Percentiles rank a stretch among this genome's conserved stretches.
Conservation (phyloP, 345 rosid genomes). For the Acer yangbiense region DNA sequence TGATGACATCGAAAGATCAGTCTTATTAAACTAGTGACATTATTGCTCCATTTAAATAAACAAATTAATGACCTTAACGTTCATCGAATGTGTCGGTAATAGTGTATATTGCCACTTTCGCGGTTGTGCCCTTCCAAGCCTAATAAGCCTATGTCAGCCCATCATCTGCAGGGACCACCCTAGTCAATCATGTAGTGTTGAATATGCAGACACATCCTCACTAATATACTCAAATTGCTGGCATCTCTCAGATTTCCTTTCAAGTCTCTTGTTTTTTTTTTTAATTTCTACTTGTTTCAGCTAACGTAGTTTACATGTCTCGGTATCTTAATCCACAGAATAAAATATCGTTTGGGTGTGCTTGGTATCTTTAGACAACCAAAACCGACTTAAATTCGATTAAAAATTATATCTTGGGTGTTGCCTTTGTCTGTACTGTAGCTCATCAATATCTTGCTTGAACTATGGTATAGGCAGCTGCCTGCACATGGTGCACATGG, state of each 20-base stretch:
- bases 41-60: neutral
- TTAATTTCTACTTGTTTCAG: conserved; percentile 8
- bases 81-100: neutral
- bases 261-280: neutral
- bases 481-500: conserved; percentile 34
- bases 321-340: neutral
- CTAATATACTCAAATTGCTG: neutral
- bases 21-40: neutral
- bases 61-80: neutral
- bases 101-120: neutral
- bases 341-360: conserved; percentile 2
- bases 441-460: too few species aligned
- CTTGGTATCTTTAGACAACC: neutral
- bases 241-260: neutral
- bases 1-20: neutral
- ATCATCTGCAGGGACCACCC: conserved; percentile 19
- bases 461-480: too few species aligned
- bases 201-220: neutral
- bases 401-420: too few species aligned
- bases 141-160: conserved; percentile 5
- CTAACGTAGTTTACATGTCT: neutral
- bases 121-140: neutral
- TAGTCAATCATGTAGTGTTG: conserved; percentile 22
- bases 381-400: neutral
- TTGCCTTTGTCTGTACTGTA: too few species aligned